Conservation (phyloP, 768 basidiomycete species). For the Leccinellum luteum region DNA sequence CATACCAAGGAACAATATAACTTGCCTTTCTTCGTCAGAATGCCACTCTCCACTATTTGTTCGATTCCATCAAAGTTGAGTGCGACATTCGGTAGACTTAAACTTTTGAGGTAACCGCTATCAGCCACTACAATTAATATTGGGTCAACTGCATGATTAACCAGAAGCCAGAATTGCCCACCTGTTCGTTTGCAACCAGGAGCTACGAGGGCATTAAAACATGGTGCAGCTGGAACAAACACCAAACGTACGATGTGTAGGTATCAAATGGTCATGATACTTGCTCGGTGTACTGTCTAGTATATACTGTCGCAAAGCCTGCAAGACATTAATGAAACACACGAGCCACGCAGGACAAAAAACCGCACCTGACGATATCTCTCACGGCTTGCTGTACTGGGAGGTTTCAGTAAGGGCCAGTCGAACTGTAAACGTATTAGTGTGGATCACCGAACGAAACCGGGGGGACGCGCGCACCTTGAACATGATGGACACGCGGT, state of each 20-base stretch:
- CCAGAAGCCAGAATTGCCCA: neutral
- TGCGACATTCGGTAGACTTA: constrained; percentile 22
- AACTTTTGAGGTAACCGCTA: constrained; percentile 25
- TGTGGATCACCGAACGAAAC: neutral
- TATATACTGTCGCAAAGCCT: constrained; percentile 48
- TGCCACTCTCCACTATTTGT: constrained; percentile 17
- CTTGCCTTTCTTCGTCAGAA: constrained; percentile 25
- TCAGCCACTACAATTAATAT: constrained; percentile 28
- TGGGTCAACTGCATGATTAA: neutral
- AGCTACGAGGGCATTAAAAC: constrained; percentile 30
- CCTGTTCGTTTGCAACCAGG: constrained; percentile 58
- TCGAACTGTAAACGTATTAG: constrained; percentile 16
- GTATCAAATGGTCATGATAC: constrained; percentile 46
- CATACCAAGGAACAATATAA: neutral
- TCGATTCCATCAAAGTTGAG: constrained; percentile 26
- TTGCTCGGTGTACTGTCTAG: constrained; percentile 46
- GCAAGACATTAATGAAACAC: neutral
- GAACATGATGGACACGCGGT: constrained; percentile 51
- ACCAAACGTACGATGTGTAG: constrained; percentile 44
- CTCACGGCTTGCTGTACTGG: constrained; percentile 8
- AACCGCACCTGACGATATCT: constrained; percentile 12
- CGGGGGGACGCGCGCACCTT: constrained; percentile 31
- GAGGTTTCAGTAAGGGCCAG: constrained; percentile 13
- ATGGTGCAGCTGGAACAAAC: neutral
- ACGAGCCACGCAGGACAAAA: neutral